Evolutionary conservation across 495 filamentous ascomycete genomes (phyloP).

Genomic region (Daldinia childiae): DNA sequence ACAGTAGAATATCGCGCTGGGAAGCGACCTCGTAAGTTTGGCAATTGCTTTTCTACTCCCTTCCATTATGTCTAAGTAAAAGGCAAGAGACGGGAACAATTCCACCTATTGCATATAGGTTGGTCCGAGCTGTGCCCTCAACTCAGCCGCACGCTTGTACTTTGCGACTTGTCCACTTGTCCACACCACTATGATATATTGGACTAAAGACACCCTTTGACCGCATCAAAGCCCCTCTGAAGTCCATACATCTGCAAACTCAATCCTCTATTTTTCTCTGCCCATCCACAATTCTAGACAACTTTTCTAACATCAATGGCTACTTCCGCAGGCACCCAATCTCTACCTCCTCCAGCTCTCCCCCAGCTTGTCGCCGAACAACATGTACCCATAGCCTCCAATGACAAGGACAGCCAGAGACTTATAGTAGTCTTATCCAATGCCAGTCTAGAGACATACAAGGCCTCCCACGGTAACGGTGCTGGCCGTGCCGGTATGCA

Average conservation of each 20-base stretch:
- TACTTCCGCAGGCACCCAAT: constrained; percentile 73
- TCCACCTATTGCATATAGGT: constrained; percentile 27
- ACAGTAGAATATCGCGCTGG: constrained; percentile 42
- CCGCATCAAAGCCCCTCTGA: background rate
- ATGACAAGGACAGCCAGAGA: constrained; percentile 87
- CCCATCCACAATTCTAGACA: background rate
- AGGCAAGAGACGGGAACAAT: background rate
- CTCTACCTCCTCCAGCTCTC: constrained; percentile 87
- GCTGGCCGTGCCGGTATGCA: constrained; percentile 68
- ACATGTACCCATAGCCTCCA: constrained; percentile 80
- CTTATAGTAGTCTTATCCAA: constrained; percentile 96
- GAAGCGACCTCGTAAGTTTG: constrained; percentile 47
- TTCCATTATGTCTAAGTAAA: background rate
- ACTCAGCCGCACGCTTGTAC: constrained; percentile 19
- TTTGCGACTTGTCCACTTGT: background rate
- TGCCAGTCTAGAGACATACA: constrained; percentile 97
- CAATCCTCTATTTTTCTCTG: background rate
- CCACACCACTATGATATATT: constrained; percentile 6
- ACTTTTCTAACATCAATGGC: constrained; percentile 40
- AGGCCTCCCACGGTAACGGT: constrained; percentile 74
- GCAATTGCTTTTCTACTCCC: constrained; percentile 17
- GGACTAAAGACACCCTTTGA: constrained; percentile 5
- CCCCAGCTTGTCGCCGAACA: constrained; percentile 94
- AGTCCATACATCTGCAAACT: background rate
- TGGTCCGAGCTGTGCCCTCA: constrained; percentile 25